phyloP scores from a whole-genome alignment of 139 green algal species.

The Chlamydomonas eustigma region DNA sequence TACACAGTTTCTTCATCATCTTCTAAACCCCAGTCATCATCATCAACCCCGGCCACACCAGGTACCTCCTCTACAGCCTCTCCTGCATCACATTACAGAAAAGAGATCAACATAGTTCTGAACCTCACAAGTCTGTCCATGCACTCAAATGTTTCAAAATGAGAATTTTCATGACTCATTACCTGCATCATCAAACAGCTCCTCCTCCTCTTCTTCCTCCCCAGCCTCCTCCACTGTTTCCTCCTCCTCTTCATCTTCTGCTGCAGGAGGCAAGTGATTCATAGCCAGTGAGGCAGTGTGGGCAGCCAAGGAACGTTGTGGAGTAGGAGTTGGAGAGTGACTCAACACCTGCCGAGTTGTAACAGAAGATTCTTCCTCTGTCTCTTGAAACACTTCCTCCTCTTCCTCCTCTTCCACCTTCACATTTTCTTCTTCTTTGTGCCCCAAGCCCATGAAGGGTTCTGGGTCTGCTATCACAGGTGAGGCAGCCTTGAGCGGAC shows the following conservation, averaged over 20 bases:
- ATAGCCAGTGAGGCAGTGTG: no score
- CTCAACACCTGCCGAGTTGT: not conserved
- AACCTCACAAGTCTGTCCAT: no score
- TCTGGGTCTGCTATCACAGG: not conserved
- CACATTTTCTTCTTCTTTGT: constrained; percentile 5
- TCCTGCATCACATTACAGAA: not conserved
- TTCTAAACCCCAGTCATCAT: constrained; percentile 67
- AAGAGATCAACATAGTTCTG: constrained; percentile 9
- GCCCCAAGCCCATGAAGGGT: not conserved
- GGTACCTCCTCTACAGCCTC: constrained; percentile 5
- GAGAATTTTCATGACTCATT: constrained; percentile 10
- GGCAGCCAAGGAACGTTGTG: no score
- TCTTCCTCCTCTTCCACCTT: constrained; percentile 7
- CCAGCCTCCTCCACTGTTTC: constrained; percentile 19
- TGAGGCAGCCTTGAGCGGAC: not conserved
- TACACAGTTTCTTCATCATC: constrained; percentile 33
- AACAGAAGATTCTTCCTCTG: not conserved
- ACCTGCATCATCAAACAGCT: constrained; percentile 46
- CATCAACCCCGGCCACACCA: constrained; percentile 16
- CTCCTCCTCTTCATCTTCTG: constrained; percentile 21
- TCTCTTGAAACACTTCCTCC: constrained; percentile 2
- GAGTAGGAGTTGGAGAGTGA: no score
- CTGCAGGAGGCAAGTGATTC: no score
- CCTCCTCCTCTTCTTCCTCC: constrained; percentile 29
- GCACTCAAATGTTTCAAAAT: not conserved